phyloP scores from a whole-genome alignment of 768 basidiomycete genomes.

The Lentinula lateritia region DNA sequence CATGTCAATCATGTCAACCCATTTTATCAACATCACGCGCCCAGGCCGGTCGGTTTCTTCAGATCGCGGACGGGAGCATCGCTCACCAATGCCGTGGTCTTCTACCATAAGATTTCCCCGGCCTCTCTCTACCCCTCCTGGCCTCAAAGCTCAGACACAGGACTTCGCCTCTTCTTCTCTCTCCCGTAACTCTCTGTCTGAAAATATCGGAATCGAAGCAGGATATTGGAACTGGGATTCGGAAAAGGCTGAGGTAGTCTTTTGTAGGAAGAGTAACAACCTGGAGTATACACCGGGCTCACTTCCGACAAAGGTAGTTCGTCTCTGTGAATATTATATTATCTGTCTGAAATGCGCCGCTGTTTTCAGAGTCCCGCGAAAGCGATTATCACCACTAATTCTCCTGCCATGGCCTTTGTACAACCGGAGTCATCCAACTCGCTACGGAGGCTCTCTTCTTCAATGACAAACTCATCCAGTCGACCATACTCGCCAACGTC shows the following conservation, averaged over 20 bases:
- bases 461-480: background rate
- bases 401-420: background rate
- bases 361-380: background rate
- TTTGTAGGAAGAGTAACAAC: background rate
- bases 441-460: background rate
- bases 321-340: background rate
- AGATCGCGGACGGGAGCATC: background rate
- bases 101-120: background rate
- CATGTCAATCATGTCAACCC: background rate
- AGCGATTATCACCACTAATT: background rate
- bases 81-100: background rate
- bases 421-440: background rate
- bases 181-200: background rate
- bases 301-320: background rate
- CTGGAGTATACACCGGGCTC: background rate
- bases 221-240: conserved; percentile 1
- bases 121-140: background rate
- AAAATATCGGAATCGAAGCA: background rate
- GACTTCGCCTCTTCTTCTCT: background rate
- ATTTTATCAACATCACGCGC: background rate
- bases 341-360: too few species aligned
- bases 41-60: background rate
- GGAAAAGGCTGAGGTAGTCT: background rate
- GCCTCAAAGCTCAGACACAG: background rate
- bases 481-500: too few species aligned